Evolutionary conservation across 176 grass and related monocot genomes (phyloP).

Genomic region (Aegilops sharonensis): DNA sequence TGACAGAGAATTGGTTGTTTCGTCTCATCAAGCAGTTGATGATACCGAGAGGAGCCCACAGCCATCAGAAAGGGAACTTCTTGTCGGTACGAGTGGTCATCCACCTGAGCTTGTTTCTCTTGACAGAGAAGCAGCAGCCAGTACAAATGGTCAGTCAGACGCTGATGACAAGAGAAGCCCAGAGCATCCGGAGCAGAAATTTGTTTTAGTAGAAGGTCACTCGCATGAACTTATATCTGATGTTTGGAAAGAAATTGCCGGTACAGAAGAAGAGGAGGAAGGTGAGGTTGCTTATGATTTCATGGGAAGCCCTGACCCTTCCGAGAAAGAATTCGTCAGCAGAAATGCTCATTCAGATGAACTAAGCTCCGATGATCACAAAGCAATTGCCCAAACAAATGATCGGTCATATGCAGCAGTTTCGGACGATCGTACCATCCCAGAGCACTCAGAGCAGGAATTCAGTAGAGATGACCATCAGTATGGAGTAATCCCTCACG

Average conservation of each 20-base stretch:
- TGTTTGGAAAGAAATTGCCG: constrained; percentile 38
- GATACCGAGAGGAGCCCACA: not conserved
- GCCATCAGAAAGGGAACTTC: constrained; percentile 17
- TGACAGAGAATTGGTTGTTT: not conserved
- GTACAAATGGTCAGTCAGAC: constrained; percentile 25
- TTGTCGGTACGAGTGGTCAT: constrained; percentile 9
- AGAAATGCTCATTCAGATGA: not conserved
- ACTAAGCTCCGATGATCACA: not conserved
- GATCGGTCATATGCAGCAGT: not conserved
- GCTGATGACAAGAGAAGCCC: constrained; percentile 8
- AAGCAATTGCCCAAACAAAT: constrained; percentile 21
- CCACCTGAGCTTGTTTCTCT: constrained; percentile 7
- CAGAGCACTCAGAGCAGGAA: constrained; percentile 16
- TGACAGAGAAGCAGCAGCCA: not conserved
- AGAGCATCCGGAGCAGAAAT: constrained; percentile 12
- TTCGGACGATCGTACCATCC: not conserved
- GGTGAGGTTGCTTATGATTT: not conserved
- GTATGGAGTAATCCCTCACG: not conserved
- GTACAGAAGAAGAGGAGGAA: constrained; percentile 2
- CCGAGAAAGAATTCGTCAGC: not conserved
- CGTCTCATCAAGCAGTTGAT: constrained; percentile 23
- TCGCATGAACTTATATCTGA: constrained; percentile 27
- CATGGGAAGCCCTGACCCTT: not conserved
- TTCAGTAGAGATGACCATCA: constrained; percentile 23
- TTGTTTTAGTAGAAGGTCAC: not conserved